phyloP scores from a whole-genome alignment of 1,139 yeast species.

The Geotrichum aggregatum region DNA sequence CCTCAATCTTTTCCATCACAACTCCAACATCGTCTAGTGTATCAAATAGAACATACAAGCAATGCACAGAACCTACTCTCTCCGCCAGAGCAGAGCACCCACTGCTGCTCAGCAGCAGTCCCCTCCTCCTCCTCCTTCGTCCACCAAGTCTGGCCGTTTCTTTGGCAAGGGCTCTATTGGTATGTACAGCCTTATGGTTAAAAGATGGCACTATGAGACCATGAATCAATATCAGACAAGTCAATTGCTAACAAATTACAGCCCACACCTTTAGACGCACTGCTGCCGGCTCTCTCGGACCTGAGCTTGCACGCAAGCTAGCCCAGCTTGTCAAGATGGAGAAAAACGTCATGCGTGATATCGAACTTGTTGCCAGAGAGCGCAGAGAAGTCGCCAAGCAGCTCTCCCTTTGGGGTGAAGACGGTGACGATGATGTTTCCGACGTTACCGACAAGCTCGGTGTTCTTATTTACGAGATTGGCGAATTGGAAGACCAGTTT shows the following conservation, averaged over 20 bases:
- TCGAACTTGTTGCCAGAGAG: conserved; percentile 91
- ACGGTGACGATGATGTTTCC: conserved; percentile 92
- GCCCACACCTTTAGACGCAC: conserved; percentile 70
- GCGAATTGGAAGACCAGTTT: conserved; percentile 96
- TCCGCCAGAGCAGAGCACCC: conserved; percentile 93
- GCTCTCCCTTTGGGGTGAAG: conserved; percentile 96
- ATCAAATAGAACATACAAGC: too few species aligned
- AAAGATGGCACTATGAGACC: too few species aligned
- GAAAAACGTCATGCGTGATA: conserved; percentile 90
- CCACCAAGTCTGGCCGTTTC: conserved; percentile 79
- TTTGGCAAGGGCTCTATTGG: conserved; percentile 89
- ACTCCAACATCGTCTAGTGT: neutral
- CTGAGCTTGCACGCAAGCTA: conserved; percentile 88
- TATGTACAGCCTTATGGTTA: conserved; percentile 15
- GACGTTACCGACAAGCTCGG: conserved; percentile 97
- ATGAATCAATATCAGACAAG: too few species aligned
- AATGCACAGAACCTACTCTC: conserved; percentile 98
- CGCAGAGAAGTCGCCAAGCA: conserved; percentile 96
- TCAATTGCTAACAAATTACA: conserved; percentile 34
- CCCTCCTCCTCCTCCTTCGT: conserved; percentile 91
- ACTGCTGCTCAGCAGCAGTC: conserved; percentile 93
- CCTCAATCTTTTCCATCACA: neutral
- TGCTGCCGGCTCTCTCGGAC: conserved; percentile 92
- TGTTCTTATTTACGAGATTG: conserved; percentile 90
- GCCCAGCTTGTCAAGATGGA: conserved; percentile 91